These are phyloP conservation scores for Myxozyma geophila DNA, from an alignment of 805 yeast genomes.

Conservation along the genomic window DNA sequence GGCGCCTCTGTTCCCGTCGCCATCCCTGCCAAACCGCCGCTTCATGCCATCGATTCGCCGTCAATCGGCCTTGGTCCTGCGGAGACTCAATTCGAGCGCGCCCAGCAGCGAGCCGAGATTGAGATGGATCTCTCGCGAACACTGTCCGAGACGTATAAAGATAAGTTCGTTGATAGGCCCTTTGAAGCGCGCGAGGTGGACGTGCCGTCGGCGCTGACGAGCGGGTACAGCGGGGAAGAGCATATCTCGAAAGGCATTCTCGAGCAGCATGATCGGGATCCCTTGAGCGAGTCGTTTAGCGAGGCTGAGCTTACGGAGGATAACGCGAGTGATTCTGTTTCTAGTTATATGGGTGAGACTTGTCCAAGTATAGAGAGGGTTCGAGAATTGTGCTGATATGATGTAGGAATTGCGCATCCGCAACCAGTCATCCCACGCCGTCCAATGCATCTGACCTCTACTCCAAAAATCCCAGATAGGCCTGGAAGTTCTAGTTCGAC, in stretches of 20 bases:
- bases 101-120: conserved; percentile 32
- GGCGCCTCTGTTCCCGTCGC: conserved; percentile 23
- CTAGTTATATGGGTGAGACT: not conserved
- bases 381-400: no score
- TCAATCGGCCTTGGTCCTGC: conserved; percentile 23
- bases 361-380: not conserved
- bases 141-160: conserved; percentile 29
- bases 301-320: conserved; percentile 15
- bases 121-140: conserved; percentile 32
- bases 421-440: conserved; percentile 23
- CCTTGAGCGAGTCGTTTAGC: conserved; percentile 16
- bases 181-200: not conserved
- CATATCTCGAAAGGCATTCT: conserved; percentile 23
- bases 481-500: conserved; percentile 9
- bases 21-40: conserved; percentile 17
- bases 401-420: conserved; percentile 1
- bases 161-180: not conserved
- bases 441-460: conserved; percentile 21
- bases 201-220: conserved; percentile 2
- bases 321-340: not conserved
- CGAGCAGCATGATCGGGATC: conserved; percentile 5
- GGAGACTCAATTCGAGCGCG: conserved; percentile 16
- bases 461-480: conserved; percentile 16
- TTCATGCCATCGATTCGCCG: conserved; percentile 23
- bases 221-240: conserved; percentile 29